Base-by-base conservation (phyloP, 306 rosid genomes). In the Lupinus albus region DNA sequence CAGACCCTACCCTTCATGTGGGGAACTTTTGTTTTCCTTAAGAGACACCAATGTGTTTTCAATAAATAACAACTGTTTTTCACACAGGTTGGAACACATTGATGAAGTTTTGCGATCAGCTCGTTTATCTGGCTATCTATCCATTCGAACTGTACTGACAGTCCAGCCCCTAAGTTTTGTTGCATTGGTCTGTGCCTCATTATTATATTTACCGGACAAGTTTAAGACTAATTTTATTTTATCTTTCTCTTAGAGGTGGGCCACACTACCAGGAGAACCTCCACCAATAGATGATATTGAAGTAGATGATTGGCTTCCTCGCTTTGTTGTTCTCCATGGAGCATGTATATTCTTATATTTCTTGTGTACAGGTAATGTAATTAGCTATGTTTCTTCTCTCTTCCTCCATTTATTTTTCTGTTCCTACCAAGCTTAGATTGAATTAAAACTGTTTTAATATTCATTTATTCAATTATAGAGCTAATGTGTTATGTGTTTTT, bases 241-340 rank as follows among this genome's bases (percentile, higher is more conserved):
- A 16, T 30, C 15, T 57, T 72, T 73, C 18, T 68, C 32, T 35
- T 21, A 93, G 99, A 86, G 99, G 59, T 93, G 99, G 99, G 80
- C 85, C 35, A 81, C 91, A 30, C 85, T 93, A 48, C 99, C 97
- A 5, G 99, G 97, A 67, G 99, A 90, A 76, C 99, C 92, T 81
- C 90, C 88, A 51, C 97, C 96, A 1, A 67, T 90, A 63, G 99
- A 93, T 74, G 99, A 90, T 59, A 70, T 78, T 13, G 99, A 93
- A 0, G 83, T 93, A 52, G 92, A 93, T 76, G 99, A 93, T 67
- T 78, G 99, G 99, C 96, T 90, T 77, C 97, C 99, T 38, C 99
- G 99, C 66, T 93, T 93, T 62, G 84, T 86, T 7, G 92, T 90
- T 79, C 88, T 93, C n/a, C 97, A 93, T 30, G 99, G 99, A 39